Base-by-base conservation (phyloP, 148 eudicot genomes). In the Nepenthes gracilis region DNA sequence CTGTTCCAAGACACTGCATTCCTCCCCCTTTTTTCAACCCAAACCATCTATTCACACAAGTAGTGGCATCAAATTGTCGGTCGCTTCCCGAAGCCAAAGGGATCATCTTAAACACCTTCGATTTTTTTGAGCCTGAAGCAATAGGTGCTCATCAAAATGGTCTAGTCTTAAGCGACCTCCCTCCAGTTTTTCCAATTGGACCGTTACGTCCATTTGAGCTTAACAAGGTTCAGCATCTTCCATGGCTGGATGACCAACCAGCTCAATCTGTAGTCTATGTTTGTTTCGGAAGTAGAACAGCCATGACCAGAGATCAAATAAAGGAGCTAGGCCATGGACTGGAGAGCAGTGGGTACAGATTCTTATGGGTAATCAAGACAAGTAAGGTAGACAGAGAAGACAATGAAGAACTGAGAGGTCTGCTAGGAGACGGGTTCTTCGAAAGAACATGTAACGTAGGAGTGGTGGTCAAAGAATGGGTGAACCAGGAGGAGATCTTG, bases 321-420 rank as follows among this genome's bases (percentile, higher is more conserved):
- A 54, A 35, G 51, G 83, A 78, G 47, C 37, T 81, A 2, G 83
- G 74, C 33, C 15, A 67, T 8, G 89, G 83, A 15, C 43, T 81
- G 9, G 60, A 75, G 54, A 78, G 54, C 36, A 71, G 74, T 11
- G 74, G 73, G 36, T 63, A 23, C 35, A 58, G 64, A 6, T 78
- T 78, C 35, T 6, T 81, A 2, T 81, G 89, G 86, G 81, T 81
- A 12, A 56, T 84, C 34, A 84, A 84, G 62, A 65, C 70, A 0
- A 59, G 67, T 36, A 61, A 68, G 55, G 76, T 82, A 0, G 81
- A 82, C 54, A 71, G 64, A 51, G 81, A 82, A 7, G 83, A 76
- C 8, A 57, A 59, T 2, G 72, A 43, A 2, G 74, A 70, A 36
- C 14, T 76, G 0, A 6, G 33, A 11, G 64, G 65, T 0, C 11